Percentiles rank a stretch among this genome's conserved stretches.
Evolutionary conservation across 2,329 filamentous ascomycete genomes (phyloP).

Genomic region (Neurospora crassa): DNA sequence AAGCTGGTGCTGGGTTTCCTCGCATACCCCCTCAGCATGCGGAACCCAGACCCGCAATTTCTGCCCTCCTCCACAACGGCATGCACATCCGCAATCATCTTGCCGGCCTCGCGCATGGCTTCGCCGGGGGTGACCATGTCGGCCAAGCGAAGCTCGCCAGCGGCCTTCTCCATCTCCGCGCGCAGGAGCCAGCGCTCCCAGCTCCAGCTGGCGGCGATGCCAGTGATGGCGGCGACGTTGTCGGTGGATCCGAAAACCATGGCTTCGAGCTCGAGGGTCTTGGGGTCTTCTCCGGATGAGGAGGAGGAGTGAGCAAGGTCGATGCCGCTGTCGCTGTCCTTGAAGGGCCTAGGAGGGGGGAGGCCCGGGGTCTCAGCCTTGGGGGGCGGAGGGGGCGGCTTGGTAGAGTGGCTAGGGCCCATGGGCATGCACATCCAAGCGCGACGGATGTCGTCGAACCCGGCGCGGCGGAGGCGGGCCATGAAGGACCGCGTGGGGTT

Average conservation of each 20-base stretch:
- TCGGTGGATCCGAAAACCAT: conserved; percentile 59
- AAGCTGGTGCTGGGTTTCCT: conserved; percentile 41
- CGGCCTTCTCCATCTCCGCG: conserved; percentile 69
- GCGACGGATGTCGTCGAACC: conserved; percentile 73
- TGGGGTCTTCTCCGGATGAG: conserved; percentile 25
- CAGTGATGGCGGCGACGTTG: conserved; percentile 64
- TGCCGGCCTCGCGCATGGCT: conserved; percentile 45
- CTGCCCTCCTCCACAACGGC: conserved; percentile 56
- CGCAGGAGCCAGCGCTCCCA: conserved; percentile 97
- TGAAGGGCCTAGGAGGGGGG: conserved; percentile 7
- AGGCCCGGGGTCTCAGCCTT: background rate
- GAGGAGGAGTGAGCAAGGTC: conserved; percentile 8
- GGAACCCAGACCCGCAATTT: conserved; percentile 47
- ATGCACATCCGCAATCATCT: conserved; percentile 50
- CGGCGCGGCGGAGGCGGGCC: conserved; percentile 59
- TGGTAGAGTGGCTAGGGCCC: conserved; percentile 39
- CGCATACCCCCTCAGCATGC: conserved; percentile 53
- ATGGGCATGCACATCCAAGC: conserved; percentile 87
- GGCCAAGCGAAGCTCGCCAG: conserved; percentile 53
- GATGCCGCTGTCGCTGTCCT: conserved; percentile 16
- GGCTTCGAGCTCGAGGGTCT: conserved; percentile 49
- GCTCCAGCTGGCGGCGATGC: conserved; percentile 75
- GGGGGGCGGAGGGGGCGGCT: conserved; percentile 24
- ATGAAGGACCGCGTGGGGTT: conserved; percentile 75
- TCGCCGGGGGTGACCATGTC: conserved; percentile 42